Base-by-base conservation (phyloP, 176 grass and related monocot genomes). In the Pontederia crassipes region DNA sequence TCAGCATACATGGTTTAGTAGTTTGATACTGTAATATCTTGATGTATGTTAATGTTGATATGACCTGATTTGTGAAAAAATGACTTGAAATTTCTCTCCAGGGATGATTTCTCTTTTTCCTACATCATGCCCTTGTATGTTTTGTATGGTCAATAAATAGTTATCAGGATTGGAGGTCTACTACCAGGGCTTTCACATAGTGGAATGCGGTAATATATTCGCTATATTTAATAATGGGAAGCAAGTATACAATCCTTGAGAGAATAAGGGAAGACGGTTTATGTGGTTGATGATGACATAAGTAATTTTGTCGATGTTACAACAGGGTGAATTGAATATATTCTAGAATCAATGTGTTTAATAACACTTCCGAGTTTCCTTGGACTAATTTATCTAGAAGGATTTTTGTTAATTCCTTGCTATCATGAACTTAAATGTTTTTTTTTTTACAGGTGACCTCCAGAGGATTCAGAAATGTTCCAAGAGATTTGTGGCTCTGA, bases 401-500 rank as follows among this genome's bases (percentile, higher is more conserved):
- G 1, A 24, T 24, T 24, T 24, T 24, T 24, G 20, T 24, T 24
- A 24, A 24, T 61, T 55, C 28, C 35, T 60, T 9, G 28, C 11
- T 40, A 52, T 53, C 26, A 45, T 59, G 46, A 58, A 47, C 4
- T 20, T 26, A 54, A 70, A 3, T 49, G 57, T 64, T 24, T 18
- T 14, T 24, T 18, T 14, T 10, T 32, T 2, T 26, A 64, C 73
- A 90, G 91, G 74, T 85, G 17, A 4, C 15, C 12, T 69, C 45
- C 1, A 54, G 13, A 80, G 70, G 52, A 59, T 29, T 79, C 72
- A 78, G 66, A 69, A 76, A 58, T 87, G 64, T 71, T 49, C 78
- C 48, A 87, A 79, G 58, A 72, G 78, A 85, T 58, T 80, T 59
- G 58, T 96, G 68, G 83, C 86, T 77, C 66, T 96, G 48, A 84